Evolutionary conservation across 176 grass and related monocot species (phyloP).

Genomic region (Lolium rigidum): DNA sequence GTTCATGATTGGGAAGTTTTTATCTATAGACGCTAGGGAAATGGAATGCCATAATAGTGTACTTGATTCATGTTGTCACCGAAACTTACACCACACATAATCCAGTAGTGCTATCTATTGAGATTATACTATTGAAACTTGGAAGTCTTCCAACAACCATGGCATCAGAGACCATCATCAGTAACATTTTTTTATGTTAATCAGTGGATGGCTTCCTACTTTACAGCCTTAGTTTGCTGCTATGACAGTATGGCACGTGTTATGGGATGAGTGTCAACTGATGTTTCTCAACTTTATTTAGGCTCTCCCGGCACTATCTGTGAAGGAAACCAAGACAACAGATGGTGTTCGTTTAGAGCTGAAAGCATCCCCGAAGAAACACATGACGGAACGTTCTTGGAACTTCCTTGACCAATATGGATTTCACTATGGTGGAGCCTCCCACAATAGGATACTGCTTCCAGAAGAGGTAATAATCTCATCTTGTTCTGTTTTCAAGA

Average conservation of each 20-base stretch:
- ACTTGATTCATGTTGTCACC: not conserved
- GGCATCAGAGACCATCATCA: constrained; percentile 7
- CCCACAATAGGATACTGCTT: constrained; percentile 61
- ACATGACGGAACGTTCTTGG: constrained; percentile 66
- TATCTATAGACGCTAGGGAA: constrained; percentile 25
- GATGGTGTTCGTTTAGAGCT: constrained; percentile 79
- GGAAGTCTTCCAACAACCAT: constrained; percentile 25
- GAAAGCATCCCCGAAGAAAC: constrained; percentile 60
- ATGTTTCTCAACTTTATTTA: constrained; percentile 48
- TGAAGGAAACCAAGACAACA: constrained; percentile 75
- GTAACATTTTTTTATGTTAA: constrained; percentile 25
- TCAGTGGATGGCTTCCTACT: constrained; percentile 19
- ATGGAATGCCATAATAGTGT: not conserved
- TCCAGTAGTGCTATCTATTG: not conserved
- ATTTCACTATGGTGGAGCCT: constrained; percentile 59
- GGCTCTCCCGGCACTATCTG: constrained; percentile 71
- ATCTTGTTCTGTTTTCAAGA: constrained; percentile 32
- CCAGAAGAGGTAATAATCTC: constrained; percentile 68
- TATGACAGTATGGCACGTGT: not conserved
- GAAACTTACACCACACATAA: not conserved
- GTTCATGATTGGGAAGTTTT: not conserved
- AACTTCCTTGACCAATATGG: constrained; percentile 77
- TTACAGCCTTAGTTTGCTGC: constrained; percentile 18
- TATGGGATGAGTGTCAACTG: constrained; percentile 23
- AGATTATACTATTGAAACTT: constrained; percentile 29